Percentiles rank a stretch among this genome's conserved stretches.
phyloP scores from a whole-genome alignment of 2,329 filamentous ascomycete genomes.

The Colletotrichum sp. region DNA sequence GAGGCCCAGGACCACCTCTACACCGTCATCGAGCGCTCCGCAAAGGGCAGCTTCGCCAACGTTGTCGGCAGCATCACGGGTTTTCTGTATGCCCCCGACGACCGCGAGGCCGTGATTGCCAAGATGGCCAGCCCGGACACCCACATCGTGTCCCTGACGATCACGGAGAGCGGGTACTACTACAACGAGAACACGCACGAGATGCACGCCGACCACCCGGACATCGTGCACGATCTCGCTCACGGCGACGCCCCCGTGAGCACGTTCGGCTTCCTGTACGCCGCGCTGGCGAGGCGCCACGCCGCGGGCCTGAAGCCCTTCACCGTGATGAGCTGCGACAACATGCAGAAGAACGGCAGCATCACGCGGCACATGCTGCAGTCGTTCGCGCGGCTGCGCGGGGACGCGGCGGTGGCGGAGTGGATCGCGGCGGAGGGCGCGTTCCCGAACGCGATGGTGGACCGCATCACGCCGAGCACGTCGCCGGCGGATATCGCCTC shows the following conservation, averaged over 20 bases:
- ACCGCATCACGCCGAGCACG: conserved; percentile 59
- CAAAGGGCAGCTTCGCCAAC: conserved; percentile 50
- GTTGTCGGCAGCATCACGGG: conserved; percentile 58
- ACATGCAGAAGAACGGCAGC: conserved; percentile 62
- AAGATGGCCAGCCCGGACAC: conserved; percentile 62
- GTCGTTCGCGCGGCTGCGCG: conserved; percentile 50
- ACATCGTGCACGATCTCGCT: conserved; percentile 53
- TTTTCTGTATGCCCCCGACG: conserved; percentile 56
- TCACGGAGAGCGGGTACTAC: conserved; percentile 62
- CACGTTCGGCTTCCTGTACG: conserved; percentile 58
- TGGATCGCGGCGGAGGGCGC: conserved; percentile 53
- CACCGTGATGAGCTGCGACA: conserved; percentile 60
- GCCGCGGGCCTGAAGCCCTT: conserved; percentile 53
- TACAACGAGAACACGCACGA: conserved; percentile 64
- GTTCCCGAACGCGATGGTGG: conserved; percentile 62
- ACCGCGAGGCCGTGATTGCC: conserved; percentile 55
- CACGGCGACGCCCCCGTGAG: conserved; percentile 48
- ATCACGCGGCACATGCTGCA: conserved; percentile 57
- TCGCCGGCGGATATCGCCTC: conserved; percentile 46
- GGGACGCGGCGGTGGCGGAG: conserved; percentile 48
- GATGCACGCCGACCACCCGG: conserved; percentile 50
- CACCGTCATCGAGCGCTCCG: conserved; percentile 59
- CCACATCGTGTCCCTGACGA: conserved; percentile 59
- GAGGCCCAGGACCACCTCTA: conserved; percentile 54
- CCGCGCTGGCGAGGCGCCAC: conserved; percentile 51